Conservation (phyloP, 306 rosid genomes). For the Heteromeles arbutifolia region DNA sequence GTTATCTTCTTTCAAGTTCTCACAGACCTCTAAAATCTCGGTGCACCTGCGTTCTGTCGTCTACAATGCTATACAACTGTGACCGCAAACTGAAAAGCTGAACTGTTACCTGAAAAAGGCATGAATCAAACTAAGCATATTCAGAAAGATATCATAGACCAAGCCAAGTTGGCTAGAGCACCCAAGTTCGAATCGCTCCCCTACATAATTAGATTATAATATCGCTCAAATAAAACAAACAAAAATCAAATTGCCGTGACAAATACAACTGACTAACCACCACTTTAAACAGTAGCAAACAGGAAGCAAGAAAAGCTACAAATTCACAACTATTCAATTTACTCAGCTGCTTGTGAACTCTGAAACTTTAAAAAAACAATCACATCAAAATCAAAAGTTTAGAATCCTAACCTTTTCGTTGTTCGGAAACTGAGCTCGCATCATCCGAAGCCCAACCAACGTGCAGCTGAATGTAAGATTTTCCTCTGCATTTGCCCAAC, state of each 20-base stretch:
- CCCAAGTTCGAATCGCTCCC: too few species aligned
- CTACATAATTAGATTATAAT: too few species aligned
- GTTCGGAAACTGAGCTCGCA: slow-evolving; percentile 86
- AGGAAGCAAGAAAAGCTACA: background rate
- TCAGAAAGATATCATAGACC: background rate
- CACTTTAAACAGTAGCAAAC: background rate
- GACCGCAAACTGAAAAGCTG: slow-evolving; percentile 79
- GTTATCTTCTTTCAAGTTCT: background rate
- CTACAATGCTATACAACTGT: slow-evolving; percentile 85
- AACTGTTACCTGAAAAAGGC: slow-evolving; percentile 50
- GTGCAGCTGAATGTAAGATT: slow-evolving; percentile 71
- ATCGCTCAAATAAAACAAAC: background rate
- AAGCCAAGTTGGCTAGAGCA: too few species aligned
- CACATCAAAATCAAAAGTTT: background rate
- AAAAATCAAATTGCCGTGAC: background rate
- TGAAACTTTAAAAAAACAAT: background rate
- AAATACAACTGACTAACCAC: background rate
- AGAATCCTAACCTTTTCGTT: slow-evolving; percentile 41
- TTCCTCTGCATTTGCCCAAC: slow-evolving; percentile 44
- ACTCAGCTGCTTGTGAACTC: background rate
- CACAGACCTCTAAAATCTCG: slow-evolving; percentile 75
- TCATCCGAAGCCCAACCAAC: slow-evolving; percentile 79
- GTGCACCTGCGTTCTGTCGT: slow-evolving; percentile 84
- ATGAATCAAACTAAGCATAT: slow-evolving; percentile 3
- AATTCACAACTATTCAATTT: background rate